A percentile compares a stretch with the other conserved stretches of the same genome.
Evolutionary conservation across 352 stramenopile species (phyloP).

Genomic region (Globisporangium orthogonon): DNA sequence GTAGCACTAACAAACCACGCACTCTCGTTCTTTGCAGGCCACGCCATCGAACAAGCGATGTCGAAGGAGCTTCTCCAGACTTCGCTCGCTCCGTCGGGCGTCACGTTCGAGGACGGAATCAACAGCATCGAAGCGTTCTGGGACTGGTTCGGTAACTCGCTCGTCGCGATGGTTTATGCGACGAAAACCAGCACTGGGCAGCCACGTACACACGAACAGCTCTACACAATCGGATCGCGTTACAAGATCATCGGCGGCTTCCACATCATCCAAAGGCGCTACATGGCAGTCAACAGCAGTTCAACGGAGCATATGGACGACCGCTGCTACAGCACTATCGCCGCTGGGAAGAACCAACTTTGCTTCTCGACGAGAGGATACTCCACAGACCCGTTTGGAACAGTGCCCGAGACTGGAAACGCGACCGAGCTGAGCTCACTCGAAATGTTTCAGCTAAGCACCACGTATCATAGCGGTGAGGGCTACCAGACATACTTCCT

Average conservation of each 20-base stretch:
- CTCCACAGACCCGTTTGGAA: constrained; percentile 31
- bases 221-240: constrained; percentile 53
- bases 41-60: constrained; percentile 33
- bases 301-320: constrained; percentile 26
- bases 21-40: neutral
- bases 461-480: constrained; percentile 19
- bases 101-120: constrained; percentile 34
- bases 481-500: constrained; percentile 59
- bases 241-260: constrained; percentile 62
- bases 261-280: constrained; percentile 47
- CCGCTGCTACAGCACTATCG: constrained; percentile 38
- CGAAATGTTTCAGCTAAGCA: constrained; percentile 51
- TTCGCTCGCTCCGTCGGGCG: constrained; percentile 23
- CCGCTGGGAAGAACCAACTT: constrained; percentile 28
- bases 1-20: too few relatives aligned
- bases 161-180: constrained; percentile 39
- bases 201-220: constrained; percentile 11
- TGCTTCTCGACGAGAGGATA: constrained; percentile 32
- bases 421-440: constrained; percentile 20
- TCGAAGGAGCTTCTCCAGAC: constrained; percentile 38
- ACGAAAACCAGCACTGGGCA: constrained; percentile 20
- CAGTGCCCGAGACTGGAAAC: constrained; percentile 20
- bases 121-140: constrained; percentile 36
- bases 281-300: constrained; percentile 41
- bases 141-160: constrained; percentile 56